A percentile compares a stretch with the other conserved stretches of the same genome.
Evolutionary conservation across 352 stramenopile species (phyloP).

Genomic region (Phytopythium ostracodes): DNA sequence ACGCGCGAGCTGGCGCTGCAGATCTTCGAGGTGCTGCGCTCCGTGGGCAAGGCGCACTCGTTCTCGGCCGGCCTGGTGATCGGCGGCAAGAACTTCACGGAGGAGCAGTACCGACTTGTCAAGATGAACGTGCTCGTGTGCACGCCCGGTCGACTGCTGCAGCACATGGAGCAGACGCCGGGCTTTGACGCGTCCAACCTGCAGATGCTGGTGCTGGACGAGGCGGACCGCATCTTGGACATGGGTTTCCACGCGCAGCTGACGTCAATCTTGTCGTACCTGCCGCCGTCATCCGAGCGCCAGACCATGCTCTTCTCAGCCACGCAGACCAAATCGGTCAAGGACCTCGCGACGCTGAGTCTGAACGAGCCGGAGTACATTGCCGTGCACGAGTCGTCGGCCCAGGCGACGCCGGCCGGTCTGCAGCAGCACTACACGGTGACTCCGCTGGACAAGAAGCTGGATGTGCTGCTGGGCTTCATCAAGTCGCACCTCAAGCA

Average conservation of each 20-base stretch:
- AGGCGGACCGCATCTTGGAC: conserved; percentile 99
- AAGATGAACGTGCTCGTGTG: conserved; percentile 97
- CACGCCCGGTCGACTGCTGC: conserved; percentile 95
- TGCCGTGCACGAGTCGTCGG: conserved; percentile 92
- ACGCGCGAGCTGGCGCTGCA: conserved; percentile 98
- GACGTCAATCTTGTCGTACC: conserved; percentile 93
- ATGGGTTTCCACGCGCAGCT: conserved; percentile 99
- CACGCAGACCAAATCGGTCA: conserved; percentile 97
- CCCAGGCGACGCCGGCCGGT: conserved; percentile 87
- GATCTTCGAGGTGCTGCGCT: conserved; percentile 98
- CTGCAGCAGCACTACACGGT: conserved; percentile 96
- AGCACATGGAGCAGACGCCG: conserved; percentile 99
- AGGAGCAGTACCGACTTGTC: conserved; percentile 94
- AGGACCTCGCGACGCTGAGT: conserved; percentile 95
- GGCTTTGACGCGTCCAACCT: conserved; percentile 95
- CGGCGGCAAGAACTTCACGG: conserved; percentile 93
- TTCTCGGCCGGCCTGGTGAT: conserved; percentile 97
- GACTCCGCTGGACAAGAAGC: conserved; percentile 94
- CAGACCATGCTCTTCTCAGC: conserved; percentile 98
- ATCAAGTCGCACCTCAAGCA: conserved; percentile 98
- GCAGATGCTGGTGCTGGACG: conserved; percentile 97
- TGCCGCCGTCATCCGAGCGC: conserved; percentile 80
- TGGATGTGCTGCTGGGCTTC: conserved; percentile 98
- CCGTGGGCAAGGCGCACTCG: conserved; percentile 93
- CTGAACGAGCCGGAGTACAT: conserved; percentile 96